These are phyloP conservation scores for Arabidopsis lyrata DNA, from an alignment of 441 rosid species.

Conservation along the genomic window DNA sequence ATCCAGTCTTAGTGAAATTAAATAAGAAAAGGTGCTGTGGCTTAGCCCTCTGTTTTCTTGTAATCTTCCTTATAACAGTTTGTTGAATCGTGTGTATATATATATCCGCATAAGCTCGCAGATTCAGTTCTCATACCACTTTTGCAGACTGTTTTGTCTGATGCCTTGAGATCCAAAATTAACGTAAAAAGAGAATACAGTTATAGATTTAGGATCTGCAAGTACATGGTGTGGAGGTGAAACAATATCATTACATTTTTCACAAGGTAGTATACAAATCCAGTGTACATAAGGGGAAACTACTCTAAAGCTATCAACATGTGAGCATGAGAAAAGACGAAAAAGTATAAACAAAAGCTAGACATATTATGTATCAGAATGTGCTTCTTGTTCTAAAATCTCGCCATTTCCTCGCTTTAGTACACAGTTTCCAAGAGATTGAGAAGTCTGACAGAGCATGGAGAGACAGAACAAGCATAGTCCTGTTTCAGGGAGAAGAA, in stretches of 20 bases:
- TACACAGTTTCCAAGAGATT: conserved; percentile 47
- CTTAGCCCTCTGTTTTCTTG: conserved; percentile 29
- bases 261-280: neutral
- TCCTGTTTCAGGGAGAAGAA: conserved; percentile 52
- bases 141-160: neutral
- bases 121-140: neutral
- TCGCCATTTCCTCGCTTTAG: conserved; percentile 51
- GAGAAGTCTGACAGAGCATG: conserved; percentile 63
- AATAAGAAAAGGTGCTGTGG: conserved; percentile 38
- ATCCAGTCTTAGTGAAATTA: conserved; percentile 26
- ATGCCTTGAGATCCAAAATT: neutral
- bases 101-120: conserved; percentile 29
- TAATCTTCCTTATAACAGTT: conserved; percentile 26
- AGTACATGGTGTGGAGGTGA: neutral
- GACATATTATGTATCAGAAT: conserved; percentile 31
- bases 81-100: conserved; percentile 31
- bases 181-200: neutral
- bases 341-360: conserved; percentile 1
- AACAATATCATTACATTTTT: conserved; percentile 35
- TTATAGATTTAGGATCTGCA: conserved; percentile 2
- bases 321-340: neutral
- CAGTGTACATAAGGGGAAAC: conserved; percentile 5
- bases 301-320: conserved; percentile 27
- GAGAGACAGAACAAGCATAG: conserved; percentile 78
- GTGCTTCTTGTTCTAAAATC: conserved; percentile 32